Percentiles rank a stretch among this genome's conserved stretches.
These are phyloP conservation scores for Filobasidium wieringae DNA, from an alignment of 768 basidiomycete genomes.

Conservation along the genomic window DNA sequence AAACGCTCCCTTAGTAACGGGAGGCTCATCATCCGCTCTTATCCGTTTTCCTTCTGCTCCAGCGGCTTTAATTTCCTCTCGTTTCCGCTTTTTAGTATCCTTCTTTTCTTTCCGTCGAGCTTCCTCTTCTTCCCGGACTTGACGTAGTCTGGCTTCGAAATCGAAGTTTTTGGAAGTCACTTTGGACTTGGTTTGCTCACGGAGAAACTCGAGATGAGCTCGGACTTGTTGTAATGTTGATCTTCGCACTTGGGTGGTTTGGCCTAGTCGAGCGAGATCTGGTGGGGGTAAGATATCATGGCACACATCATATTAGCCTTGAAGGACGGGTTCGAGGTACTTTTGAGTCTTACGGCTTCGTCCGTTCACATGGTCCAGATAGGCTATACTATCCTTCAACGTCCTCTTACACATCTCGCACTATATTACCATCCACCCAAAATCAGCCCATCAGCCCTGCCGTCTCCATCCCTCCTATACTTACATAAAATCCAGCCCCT, in stretches of 20 bases:
- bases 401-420: constrained; percentile 85
- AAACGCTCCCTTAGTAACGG: background rate
- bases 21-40: background rate
- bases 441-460: background rate
- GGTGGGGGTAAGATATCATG: background rate
- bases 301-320: background rate
- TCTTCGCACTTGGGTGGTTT: constrained; percentile 78
- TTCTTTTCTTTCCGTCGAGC: constrained; percentile 46
- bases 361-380: constrained; percentile 91
- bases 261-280: constrained; percentile 92
- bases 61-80: constrained; percentile 46
- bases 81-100: constrained; percentile 51
- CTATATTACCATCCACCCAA: constrained; percentile 13
- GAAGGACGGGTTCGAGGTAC: background rate
- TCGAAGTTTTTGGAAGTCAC: constrained; percentile 82
- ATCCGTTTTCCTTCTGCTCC: too few species aligned
- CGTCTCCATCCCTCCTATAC: constrained; percentile 6
- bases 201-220: constrained; percentile 70
- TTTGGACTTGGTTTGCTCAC: constrained; percentile 74
- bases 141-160: constrained; percentile 76
- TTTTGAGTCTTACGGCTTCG: constrained; percentile 60
- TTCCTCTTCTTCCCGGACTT: constrained; percentile 63
- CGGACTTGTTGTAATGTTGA: constrained; percentile 90
- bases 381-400: constrained; percentile 85
- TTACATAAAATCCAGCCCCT: constrained; percentile 70